phyloP scores from a whole-genome alignment of 257 asterid species.

The Salvia hispanica region DNA sequence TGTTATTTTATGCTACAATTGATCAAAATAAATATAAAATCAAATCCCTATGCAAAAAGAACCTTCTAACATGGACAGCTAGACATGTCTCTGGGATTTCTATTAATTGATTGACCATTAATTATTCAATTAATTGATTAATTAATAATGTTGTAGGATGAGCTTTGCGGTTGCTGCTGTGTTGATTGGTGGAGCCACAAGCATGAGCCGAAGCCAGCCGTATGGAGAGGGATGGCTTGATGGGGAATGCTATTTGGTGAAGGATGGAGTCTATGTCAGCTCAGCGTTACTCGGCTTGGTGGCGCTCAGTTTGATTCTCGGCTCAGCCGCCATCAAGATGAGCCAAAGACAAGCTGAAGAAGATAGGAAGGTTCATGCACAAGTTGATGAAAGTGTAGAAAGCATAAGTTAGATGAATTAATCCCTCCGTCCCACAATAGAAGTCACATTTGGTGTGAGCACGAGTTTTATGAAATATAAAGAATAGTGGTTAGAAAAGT shows the following conservation, averaged over 20 bases:
- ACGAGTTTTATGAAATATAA: too few relatives aligned
- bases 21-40: background rate
- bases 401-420: too few relatives aligned
- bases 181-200: constrained; percentile 51
- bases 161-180: constrained; percentile 51
- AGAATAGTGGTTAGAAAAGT: too few relatives aligned
- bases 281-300: constrained; percentile 45
- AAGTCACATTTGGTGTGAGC: too few relatives aligned
- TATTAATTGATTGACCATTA: background rate
- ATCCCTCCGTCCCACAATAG: too few relatives aligned
- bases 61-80: constrained; percentile 50
- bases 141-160: constrained; percentile 46
- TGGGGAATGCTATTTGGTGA: constrained; percentile 51
- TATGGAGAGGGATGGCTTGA: constrained; percentile 78
- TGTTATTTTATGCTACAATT: too few relatives aligned
- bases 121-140: background rate
- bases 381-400: constrained; percentile 17
- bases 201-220: constrained; percentile 60
- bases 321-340: constrained; percentile 32
- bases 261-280: constrained; percentile 48
- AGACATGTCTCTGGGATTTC: background rate
- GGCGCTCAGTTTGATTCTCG: constrained; percentile 42
- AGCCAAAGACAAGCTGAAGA: constrained; percentile 42
- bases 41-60: constrained; percentile 12
- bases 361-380: constrained; percentile 42